Conservation (phyloP, 169 alveolate genomes). For the Cryptosporidium parvum region DNA sequence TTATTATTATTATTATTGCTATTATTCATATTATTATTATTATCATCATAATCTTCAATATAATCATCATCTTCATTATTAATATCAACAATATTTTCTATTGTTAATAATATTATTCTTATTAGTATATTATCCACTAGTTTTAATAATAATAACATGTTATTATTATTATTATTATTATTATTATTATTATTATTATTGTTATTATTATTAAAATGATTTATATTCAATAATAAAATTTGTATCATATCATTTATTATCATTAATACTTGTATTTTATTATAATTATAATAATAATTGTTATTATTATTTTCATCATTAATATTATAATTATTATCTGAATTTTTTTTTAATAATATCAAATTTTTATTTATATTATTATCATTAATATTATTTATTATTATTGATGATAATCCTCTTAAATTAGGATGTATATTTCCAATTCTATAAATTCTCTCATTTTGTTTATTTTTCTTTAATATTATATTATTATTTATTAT, state of each 20-base stretch:
- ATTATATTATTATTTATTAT: neutral
- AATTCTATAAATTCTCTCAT: slow-evolving; percentile 43
- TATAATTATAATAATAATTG: slow-evolving; percentile 48
- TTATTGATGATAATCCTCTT: slow-evolving; percentile 15
- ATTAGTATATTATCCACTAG: neutral
- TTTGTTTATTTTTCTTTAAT: neutral
- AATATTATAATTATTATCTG: slow-evolving; percentile 45
- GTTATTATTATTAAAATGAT: neutral
- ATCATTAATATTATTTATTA: slow-evolving; percentile 65
- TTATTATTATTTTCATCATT: slow-evolving; percentile 14
- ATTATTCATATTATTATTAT: no score
- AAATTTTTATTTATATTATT: slow-evolving; percentile 51
- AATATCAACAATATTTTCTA: neutral
- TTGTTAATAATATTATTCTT: neutral
- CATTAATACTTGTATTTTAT: slow-evolving; percentile 30
- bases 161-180: slow-evolving; percentile 9
- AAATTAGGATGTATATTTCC: slow-evolving; percentile 60
- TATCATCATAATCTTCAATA: no score
- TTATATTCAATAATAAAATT: slow-evolving; percentile 26
- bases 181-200: slow-evolving; percentile 28
- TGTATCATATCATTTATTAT: slow-evolving; percentile 4
- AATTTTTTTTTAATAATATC: slow-evolving; percentile 53
- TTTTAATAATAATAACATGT: neutral
- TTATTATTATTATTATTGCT: no score
- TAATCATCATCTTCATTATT: no score